These are phyloP conservation scores for barrel medic (Medicago truncatula) DNA, from an alignment of 306 rosid genomes.

Conservation along the genomic window DNA sequence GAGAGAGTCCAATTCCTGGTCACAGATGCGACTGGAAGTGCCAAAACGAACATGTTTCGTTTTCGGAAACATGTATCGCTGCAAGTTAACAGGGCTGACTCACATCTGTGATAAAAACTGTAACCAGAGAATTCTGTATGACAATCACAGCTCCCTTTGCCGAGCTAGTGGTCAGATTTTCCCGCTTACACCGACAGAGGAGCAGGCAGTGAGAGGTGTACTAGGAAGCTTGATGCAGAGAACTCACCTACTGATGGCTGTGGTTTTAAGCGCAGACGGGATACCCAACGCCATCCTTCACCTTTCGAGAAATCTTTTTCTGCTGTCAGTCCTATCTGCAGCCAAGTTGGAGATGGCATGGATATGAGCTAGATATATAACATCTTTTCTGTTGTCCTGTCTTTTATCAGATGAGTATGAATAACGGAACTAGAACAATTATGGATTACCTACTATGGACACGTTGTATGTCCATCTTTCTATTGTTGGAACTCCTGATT, in stretches of 20 bases:
- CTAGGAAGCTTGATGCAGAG: slow-evolving; percentile 84
- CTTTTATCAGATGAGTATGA: slow-evolving; percentile 49
- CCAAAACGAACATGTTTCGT: slow-evolving; percentile 86
- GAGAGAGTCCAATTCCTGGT: slow-evolving; percentile 63
- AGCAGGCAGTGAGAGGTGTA: slow-evolving; percentile 85
- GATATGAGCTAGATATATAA: slow-evolving; percentile 71
- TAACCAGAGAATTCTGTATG: slow-evolving; percentile 92
- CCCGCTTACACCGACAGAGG: slow-evolving; percentile 70
- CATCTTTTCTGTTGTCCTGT: slow-evolving; percentile 49
- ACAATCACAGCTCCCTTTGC: slow-evolving; percentile 92
- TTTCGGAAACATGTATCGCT: slow-evolving; percentile 91
- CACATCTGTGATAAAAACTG: slow-evolving; percentile 99
- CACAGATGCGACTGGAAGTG: slow-evolving; percentile 99
- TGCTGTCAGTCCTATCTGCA: slow-evolving; percentile 80
- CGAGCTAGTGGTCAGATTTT: slow-evolving; percentile 80
- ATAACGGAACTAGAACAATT: slow-evolving; percentile 58
- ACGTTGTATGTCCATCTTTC: slow-evolving; percentile 54
- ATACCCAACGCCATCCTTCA: slow-evolving; percentile 78
- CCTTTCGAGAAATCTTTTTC: slow-evolving; percentile 89
- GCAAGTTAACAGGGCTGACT: slow-evolving; percentile 93
- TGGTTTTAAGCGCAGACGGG: slow-evolving; percentile 81
- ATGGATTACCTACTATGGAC: slow-evolving; percentile 65
- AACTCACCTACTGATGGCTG: slow-evolving; percentile 58
- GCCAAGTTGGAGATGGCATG: slow-evolving; percentile 94
- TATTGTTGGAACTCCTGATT: slow-evolving; percentile 65